Base-by-base conservation (phyloP, 2,329 filamentous ascomycete genomes). In the Aspergillus phoenicis region DNA sequence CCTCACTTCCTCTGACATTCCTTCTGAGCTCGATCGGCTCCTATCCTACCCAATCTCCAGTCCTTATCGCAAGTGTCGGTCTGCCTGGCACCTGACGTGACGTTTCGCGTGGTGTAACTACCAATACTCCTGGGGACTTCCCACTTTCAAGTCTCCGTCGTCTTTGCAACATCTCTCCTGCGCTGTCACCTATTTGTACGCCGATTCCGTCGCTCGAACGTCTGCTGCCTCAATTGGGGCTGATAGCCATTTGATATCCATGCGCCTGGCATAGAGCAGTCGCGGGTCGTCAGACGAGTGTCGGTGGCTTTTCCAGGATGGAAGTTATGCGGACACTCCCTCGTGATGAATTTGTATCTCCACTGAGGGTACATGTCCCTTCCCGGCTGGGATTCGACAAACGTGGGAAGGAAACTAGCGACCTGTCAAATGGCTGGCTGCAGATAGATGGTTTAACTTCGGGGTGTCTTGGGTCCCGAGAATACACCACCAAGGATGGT, bases 241-340 rank as follows among this genome's bases (percentile, higher is more conserved):
- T 43, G 30, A 55, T 48, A 51, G 55, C 24, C 30, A 38, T 20
- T 53, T 52, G n/a, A 54, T 62, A 58, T 60, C 58, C 58, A 66
- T 66, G 61, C 60, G 60, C 58, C 41, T 64, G 59, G 41, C 52
- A 28, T 58, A 39, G 28, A 60, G 30, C 54, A 49, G 51, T 60
- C 56, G 55, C 59, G 57, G 51, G 57, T 39, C 58, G 53, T 54
- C 33, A 30, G 51, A 33, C 33, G 17, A 59, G 13, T 20, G 39
- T 38, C 47, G 52, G 33, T 36, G 39, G 45, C 24, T 33, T 33
- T 30, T 30, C 48, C 55, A 66, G 57, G 54, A 69, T 68, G 67
- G 64, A 65, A 51, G 28, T 58, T 51, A 45, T 60, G 63, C 61
- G 58, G 60, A 60, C 57, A 49, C 11, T 38, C 24, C 33, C 26